Conservation (phyloP, 2,329 filamentous ascomycete genomes). For the Elsinoe batatas region DNA sequence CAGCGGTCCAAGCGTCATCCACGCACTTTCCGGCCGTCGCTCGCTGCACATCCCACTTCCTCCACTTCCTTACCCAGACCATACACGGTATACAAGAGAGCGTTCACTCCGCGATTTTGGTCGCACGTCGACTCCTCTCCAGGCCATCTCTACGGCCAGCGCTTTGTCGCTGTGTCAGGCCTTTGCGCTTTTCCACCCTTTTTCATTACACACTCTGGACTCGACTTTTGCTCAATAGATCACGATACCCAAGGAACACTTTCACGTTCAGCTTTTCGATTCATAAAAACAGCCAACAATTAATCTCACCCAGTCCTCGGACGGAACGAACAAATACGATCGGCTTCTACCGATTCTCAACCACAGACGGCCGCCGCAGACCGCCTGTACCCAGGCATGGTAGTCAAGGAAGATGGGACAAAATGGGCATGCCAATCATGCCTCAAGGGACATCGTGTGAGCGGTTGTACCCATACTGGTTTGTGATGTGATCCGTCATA, state of each 20-base stretch:
- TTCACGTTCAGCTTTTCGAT: slow-evolving; percentile 13
- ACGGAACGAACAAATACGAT: slow-evolving; percentile 13
- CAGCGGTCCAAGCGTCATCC: slow-evolving; percentile 5
- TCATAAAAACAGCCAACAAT: slow-evolving; percentile 15
- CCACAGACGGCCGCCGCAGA: slow-evolving; percentile 12
- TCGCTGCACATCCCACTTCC: slow-evolving; percentile 12
- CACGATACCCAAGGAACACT: slow-evolving; percentile 12
- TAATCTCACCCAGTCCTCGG: slow-evolving; percentile 12
- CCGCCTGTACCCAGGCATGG: slow-evolving; percentile 21
- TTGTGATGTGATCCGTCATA: slow-evolving; percentile 35
- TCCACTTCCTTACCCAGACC: slow-evolving; percentile 17
- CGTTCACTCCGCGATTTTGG: slow-evolving; percentile 33
- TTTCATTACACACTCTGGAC: neutral
- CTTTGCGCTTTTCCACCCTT: slow-evolving; percentile 19
- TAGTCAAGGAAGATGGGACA: slow-evolving; percentile 59
- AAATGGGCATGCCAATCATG: slow-evolving; percentile 98
- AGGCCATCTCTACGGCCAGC: slow-evolving; percentile 26
- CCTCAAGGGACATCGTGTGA: slow-evolving; percentile 95
- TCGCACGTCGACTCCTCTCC: slow-evolving; percentile 16
- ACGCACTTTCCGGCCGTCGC: slow-evolving; percentile 11
- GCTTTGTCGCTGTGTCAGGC: slow-evolving; percentile 28
- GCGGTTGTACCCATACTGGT: slow-evolving; percentile 95
- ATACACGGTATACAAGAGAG: slow-evolving; percentile 15
- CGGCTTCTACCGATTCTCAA: slow-evolving; percentile 8
- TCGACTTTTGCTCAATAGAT: slow-evolving; percentile 10